Evolutionary conservation across 768 basidiomycete species (phyloP), one percentile per base, ranked within the genome.

Genomic region (Fomitopsis serialis): DNA sequence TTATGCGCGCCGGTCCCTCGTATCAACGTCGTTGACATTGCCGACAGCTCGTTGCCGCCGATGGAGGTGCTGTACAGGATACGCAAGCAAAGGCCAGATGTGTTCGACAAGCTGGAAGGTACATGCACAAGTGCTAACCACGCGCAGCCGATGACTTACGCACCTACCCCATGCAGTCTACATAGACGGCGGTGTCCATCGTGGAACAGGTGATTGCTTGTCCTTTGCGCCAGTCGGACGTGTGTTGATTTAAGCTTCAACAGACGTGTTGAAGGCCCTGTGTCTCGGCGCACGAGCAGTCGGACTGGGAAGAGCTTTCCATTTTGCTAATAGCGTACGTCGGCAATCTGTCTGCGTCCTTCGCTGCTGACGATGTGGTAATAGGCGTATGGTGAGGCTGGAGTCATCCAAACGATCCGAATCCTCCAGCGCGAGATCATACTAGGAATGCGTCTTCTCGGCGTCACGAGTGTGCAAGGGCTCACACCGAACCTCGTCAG

Each of bases 251-350:
- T 19, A 15, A 32, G n/a, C 27, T n/a, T 10, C 25, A 1, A 17
- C 74, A 78, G 93, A 95, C 70, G 84, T 94, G 15, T 70, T 97
- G 47, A 97, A 96, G 68, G 93, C 93, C 0, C 70, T 96, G 10
- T 95, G 92, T 63, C 74, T 97, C 6, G 94, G 94, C 10, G 94
- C 94, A 2, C 84, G 70, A 57, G 90, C 87, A 8, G 90, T 94
- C 21, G 93, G 94, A 4, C 71, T 97, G 29, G 94, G 94, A 2
- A 75, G 94, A 15, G 78, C 88, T 11, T 90, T 94, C 74, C 75
- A 96, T 10, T 96, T 89, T 62, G 92, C 87, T 1, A 85, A 89
- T 69, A 87, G 87, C 61, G 89, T 89, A 68, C 63, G 42, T 64
- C 1, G 49, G 61, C 22, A 53, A 62, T 65, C 37, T 37, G 2